Evolutionary conservation across 441 rosid species (phyloP).

Genomic region (Gossypium davidsonii): DNA sequence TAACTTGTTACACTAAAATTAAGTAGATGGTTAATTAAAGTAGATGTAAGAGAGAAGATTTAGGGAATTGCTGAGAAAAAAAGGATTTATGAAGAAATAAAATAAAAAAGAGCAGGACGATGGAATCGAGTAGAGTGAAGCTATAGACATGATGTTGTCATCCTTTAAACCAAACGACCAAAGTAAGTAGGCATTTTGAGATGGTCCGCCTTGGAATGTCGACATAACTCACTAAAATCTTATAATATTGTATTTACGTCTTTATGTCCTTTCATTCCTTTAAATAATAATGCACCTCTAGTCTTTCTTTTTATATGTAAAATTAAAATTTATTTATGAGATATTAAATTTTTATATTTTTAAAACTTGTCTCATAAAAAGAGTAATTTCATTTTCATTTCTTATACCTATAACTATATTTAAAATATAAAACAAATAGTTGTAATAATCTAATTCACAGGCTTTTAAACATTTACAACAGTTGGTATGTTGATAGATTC

Average conservation of each 20-base stretch:
- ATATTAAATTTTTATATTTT: too few species aligned
- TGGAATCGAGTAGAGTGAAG: not conserved
- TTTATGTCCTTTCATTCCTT: not conserved
- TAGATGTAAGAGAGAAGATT: too few species aligned
- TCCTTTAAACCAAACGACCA: not conserved
- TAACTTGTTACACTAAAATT: too few species aligned
- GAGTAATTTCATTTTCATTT: too few species aligned
- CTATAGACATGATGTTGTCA: not conserved
- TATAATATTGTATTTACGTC: not conserved
- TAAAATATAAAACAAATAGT: too few species aligned
- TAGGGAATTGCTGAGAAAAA: too few species aligned
- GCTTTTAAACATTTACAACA: not conserved
- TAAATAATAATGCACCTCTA: not conserved
- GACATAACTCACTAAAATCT: not conserved
- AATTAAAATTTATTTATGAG: too few species aligned
- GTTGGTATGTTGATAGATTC: not conserved
- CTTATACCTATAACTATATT: too few species aligned
- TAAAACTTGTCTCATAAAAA: too few species aligned
- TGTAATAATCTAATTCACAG: too few species aligned
- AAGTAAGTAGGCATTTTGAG: not conserved
- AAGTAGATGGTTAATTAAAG: too few species aligned
- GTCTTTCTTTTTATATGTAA: not conserved
- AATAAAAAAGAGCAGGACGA: not conserved
- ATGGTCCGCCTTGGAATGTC: not conserved
- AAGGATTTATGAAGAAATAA: not conserved